Evolutionary conservation across 2,329 filamentous ascomycete genomes (phyloP).

Genomic region (Microcyclosporella mali): DNA sequence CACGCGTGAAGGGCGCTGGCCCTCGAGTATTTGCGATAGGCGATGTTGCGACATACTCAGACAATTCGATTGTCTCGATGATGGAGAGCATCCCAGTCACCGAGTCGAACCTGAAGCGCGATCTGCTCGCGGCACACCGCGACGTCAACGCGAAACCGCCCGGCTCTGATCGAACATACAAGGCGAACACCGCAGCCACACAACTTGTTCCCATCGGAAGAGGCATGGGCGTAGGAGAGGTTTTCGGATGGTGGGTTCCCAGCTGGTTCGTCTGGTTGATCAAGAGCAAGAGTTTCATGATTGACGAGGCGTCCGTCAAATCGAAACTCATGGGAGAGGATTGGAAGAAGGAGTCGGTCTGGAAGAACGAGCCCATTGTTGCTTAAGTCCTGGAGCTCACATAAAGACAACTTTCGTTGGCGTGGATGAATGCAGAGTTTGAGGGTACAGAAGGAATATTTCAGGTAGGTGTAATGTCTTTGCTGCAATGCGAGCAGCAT

Average conservation of each 20-base stretch:
- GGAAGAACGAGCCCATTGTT: neutral
- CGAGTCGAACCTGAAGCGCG: conserved; percentile 39
- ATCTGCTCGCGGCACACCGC: conserved; percentile 30
- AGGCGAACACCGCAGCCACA: conserved; percentile 27
- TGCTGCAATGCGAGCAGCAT: too few relatives aligned
- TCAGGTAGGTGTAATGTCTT: too few relatives aligned
- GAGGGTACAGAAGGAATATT: too few relatives aligned
- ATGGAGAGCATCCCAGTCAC: conserved; percentile 32
- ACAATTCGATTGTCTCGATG: conserved; percentile 35
- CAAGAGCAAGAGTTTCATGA: conserved; percentile 35
- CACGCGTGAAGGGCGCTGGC: conserved; percentile 38
- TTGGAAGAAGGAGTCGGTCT: conserved; percentile 20
- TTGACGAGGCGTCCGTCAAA: conserved; percentile 14
- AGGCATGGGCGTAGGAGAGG: conserved; percentile 34
- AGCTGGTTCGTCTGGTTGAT: conserved; percentile 34
- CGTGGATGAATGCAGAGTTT: too few relatives aligned
- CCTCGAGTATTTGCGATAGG: conserved; percentile 41
- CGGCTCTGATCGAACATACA: conserved; percentile 29
- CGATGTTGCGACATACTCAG: conserved; percentile 37
- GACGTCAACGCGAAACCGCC: conserved; percentile 17
- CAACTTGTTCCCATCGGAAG: conserved; percentile 37
- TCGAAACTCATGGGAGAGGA: conserved; percentile 17
- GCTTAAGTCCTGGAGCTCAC: too few relatives aligned
- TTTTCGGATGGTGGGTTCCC: conserved; percentile 35
- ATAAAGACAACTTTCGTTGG: too few relatives aligned